Evolutionary conservation across 1,139 yeast genomes (phyloP).

Genomic region (Blastobotrys ciferrii): DNA sequence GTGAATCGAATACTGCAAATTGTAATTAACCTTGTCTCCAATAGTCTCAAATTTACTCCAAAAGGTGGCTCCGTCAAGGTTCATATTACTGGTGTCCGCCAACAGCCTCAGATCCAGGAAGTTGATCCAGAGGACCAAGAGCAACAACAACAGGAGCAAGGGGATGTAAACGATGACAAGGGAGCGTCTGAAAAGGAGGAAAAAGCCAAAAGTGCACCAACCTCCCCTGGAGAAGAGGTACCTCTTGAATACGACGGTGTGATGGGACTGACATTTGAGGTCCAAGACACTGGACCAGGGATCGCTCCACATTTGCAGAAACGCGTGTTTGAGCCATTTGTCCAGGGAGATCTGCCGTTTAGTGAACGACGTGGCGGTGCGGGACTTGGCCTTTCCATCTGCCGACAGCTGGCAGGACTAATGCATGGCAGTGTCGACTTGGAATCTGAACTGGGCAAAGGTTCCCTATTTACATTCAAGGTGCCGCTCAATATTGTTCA

Average conservation of each 20-base stretch:
- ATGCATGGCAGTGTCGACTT: conserved; percentile 79
- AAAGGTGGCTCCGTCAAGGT: conserved; percentile 71
- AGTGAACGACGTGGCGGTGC: conserved; percentile 91
- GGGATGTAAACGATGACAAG: conserved; percentile 3
- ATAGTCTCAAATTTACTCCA: conserved; percentile 88
- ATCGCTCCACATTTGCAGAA: conserved; percentile 78
- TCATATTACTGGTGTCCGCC: conserved; percentile 8
- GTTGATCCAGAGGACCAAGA: not conserved
- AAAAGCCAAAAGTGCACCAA: not conserved
- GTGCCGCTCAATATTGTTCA: conserved; percentile 57
- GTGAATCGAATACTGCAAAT: conserved; percentile 91
- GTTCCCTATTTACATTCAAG: conserved; percentile 77
- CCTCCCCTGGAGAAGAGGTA: conserved; percentile 1
- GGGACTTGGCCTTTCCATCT: conserved; percentile 86
- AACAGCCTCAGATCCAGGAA: not conserved
- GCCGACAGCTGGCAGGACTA: conserved; percentile 81
- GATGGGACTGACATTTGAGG: conserved; percentile 35
- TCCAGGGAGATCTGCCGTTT: conserved; percentile 88
- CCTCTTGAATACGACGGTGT: conserved; percentile 15
- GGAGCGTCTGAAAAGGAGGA: not conserved
- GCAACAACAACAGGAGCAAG: not conserved
- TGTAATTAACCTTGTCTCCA: conserved; percentile 87
- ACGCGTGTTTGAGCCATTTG: conserved; percentile 88
- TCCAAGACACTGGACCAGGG: conserved; percentile 88
- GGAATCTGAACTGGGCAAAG: conserved; percentile 64